Evolutionary conservation across 257 asterid genomes (phyloP).

Genomic region (Asclepias syriaca): DNA sequence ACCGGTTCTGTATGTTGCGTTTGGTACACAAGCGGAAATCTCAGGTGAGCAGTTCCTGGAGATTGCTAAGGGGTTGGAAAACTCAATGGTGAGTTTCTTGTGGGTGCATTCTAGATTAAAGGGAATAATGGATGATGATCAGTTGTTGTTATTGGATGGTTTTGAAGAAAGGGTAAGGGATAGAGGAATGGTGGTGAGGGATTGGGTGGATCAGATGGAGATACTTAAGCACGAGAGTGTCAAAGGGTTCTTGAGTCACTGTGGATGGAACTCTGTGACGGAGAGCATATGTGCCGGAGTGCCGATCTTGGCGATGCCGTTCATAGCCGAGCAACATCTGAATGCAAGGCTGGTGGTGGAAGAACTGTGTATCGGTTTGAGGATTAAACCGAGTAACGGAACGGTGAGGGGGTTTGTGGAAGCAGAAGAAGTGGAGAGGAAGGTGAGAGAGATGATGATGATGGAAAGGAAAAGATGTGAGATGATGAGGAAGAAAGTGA

Average conservation of each 20-base stretch:
- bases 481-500: slow-evolving; percentile 40
- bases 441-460: slow-evolving; percentile 38
- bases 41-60: slow-evolving; percentile 45
- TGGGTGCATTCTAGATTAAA: slow-evolving; percentile 44
- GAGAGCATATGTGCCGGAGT: slow-evolving; percentile 53
- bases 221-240: slow-evolving; percentile 41
- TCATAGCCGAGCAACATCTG: slow-evolving; percentile 72
- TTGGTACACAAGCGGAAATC: slow-evolving; percentile 69
- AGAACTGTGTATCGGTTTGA: slow-evolving; percentile 44
- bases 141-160: not conserved
- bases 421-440: slow-evolving; percentile 49
- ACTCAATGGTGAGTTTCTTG: slow-evolving; percentile 44
- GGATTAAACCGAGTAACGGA: slow-evolving; percentile 40
- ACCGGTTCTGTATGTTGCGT: slow-evolving; percentile 58
- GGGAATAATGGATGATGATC: not conserved
- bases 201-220: slow-evolving; percentile 57
- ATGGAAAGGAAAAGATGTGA: slow-evolving; percentile 36
- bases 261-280: slow-evolving; percentile 77
- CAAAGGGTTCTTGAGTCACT: slow-evolving; percentile 60
- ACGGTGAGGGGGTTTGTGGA: slow-evolving; percentile 43
- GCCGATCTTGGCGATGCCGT: slow-evolving; percentile 59
- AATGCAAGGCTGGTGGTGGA: slow-evolving; percentile 56
- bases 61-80: slow-evolving; percentile 47
- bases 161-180: slow-evolving; percentile 28
- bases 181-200: slow-evolving; percentile 45